Percentiles rank a stretch among this genome's conserved stretches.
phyloP scores from a whole-genome alignment of 1,139 yeast species.

The Wickerhamomyces sp. region DNA sequence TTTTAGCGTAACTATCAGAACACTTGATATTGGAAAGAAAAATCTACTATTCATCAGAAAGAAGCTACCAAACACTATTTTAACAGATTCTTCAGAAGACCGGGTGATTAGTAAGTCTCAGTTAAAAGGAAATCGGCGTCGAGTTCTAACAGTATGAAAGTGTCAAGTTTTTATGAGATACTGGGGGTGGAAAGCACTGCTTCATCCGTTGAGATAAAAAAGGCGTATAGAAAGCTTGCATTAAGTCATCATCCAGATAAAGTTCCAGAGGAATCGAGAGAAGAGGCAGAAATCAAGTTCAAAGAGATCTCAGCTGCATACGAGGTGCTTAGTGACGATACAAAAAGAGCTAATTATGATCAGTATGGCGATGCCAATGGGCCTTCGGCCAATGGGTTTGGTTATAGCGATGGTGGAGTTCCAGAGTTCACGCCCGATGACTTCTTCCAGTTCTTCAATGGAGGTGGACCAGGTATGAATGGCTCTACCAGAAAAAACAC shows the following conservation, averaged over 20 bases:
- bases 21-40: too few relatives aligned
- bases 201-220: constrained; percentile 59
- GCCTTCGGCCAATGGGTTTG: constrained; percentile 24
- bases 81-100: too few relatives aligned
- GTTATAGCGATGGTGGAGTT: constrained; percentile 14
- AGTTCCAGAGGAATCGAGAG: constrained; percentile 57
- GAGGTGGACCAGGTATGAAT: constrained; percentile 34
- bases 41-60: too few relatives aligned
- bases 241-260: constrained; percentile 79
- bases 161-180: constrained; percentile 45
- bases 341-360: constrained; percentile 53
- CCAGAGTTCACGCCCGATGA: constrained; percentile 56
- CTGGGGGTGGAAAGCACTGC: constrained; percentile 66
- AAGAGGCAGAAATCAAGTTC: constrained; percentile 64
- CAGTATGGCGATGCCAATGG: constrained; percentile 48
- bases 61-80: background rate
- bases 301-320: constrained; percentile 78
- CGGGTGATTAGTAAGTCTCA: too few relatives aligned
- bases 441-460: constrained; percentile 69
- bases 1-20: too few relatives aligned
- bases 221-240: constrained; percentile 74
- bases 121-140: too few relatives aligned
- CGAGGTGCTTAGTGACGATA: constrained; percentile 66
- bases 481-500: constrained; percentile 13
- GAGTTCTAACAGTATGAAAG: constrained; percentile 1